Percentiles rank a stretch among this genome's conserved stretches.
These are phyloP conservation scores for Yamadazyma scolyti DNA, from an alignment of 805 yeast genomes.

Conservation along the genomic window DNA sequence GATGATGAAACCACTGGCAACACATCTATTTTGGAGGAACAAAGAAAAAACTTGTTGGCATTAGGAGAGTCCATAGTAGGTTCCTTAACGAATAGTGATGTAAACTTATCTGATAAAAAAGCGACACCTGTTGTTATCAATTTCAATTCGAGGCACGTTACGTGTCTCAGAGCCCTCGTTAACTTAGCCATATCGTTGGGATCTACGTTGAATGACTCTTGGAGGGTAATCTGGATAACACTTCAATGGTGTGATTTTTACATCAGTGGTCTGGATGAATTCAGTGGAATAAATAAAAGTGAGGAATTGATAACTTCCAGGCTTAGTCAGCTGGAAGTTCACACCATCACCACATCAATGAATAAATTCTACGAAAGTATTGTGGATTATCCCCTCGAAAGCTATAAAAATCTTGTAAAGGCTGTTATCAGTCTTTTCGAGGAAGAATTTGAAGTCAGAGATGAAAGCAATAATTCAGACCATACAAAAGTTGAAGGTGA, in stretches of 20 bases:
- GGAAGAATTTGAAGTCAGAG: slow-evolving; percentile 14
- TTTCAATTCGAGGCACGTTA: slow-evolving; percentile 64
- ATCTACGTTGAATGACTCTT: slow-evolving; percentile 58
- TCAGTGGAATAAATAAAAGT: slow-evolving; percentile 21
- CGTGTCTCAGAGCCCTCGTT: slow-evolving; percentile 73
- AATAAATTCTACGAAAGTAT: slow-evolving; percentile 64
- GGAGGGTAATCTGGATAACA: slow-evolving; percentile 59
- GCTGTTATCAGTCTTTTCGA: slow-evolving; percentile 42
- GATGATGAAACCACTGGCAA: slow-evolving; percentile 1
- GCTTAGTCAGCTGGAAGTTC: slow-evolving; percentile 35
- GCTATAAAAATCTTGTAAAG: slow-evolving; percentile 46
- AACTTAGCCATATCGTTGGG: slow-evolving; percentile 84
- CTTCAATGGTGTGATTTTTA: slow-evolving; percentile 78
- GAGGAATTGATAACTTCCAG: slow-evolving; percentile 8
- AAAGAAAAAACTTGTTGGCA: slow-evolving; percentile 35
- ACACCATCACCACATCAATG: slow-evolving; percentile 52
- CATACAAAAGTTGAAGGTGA: too few relatives aligned
- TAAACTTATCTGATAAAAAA: slow-evolving; percentile 1
- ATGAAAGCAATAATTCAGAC: slow-evolving; percentile 1
- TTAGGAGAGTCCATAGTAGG: slow-evolving; percentile 52
- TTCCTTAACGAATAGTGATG: slow-evolving; percentile 18
- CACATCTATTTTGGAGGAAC: slow-evolving; percentile 3
- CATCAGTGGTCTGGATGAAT: slow-evolving; percentile 52
- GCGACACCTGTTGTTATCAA: slow-evolving; percentile 8
- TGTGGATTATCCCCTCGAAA: slow-evolving; percentile 43